These are phyloP conservation scores for Geosiphon pyriformis DNA, from an alignment of 192 early-diverging fungal genomes.

Conservation along the genomic window DNA sequence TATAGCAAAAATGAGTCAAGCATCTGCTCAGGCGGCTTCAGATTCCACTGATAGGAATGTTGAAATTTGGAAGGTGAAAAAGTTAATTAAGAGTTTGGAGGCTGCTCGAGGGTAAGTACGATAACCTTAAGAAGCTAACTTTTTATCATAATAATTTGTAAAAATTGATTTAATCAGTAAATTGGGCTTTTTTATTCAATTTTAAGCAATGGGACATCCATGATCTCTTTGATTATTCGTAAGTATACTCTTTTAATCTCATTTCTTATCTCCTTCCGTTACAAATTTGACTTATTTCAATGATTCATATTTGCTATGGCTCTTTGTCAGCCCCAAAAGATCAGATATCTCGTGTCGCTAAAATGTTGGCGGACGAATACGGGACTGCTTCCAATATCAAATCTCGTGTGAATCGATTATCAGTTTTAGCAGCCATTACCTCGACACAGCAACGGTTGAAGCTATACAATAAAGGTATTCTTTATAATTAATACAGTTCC, in stretches of 20 bases:
- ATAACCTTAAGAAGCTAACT: not conserved
- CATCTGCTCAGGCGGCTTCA: conserved; percentile 25
- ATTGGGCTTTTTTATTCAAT: not conserved
- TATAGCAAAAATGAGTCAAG: conserved; percentile 26
- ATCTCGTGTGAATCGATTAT: conserved; percentile 96
- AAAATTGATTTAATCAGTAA: not conserved
- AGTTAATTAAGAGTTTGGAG: conserved; percentile 94
- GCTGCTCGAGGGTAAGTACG: conserved; percentile 84
- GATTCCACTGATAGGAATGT: conserved; percentile 77
- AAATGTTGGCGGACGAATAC: conserved; percentile 97
- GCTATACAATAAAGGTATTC: conserved; percentile 68
- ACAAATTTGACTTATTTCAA: not conserved
- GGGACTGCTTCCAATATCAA: conserved; percentile 99
- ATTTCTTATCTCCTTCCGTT: not conserved
- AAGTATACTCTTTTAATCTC: conserved; percentile 22
- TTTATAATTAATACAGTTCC: not conserved
- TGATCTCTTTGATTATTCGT: conserved; percentile 98
- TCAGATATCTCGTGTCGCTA: conserved; percentile 84
- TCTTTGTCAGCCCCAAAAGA: conserved; percentile 60
- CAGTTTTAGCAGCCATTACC: conserved; percentile 94
- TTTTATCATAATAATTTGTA: not conserved
- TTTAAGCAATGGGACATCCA: conserved; percentile 90
- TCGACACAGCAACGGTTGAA: conserved; percentile 97
- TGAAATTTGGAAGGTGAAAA: conserved; percentile 98
- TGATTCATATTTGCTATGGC: not conserved